Base-by-base conservation (phyloP, 1,139 yeast species). In the Pichia sp. region DNA sequence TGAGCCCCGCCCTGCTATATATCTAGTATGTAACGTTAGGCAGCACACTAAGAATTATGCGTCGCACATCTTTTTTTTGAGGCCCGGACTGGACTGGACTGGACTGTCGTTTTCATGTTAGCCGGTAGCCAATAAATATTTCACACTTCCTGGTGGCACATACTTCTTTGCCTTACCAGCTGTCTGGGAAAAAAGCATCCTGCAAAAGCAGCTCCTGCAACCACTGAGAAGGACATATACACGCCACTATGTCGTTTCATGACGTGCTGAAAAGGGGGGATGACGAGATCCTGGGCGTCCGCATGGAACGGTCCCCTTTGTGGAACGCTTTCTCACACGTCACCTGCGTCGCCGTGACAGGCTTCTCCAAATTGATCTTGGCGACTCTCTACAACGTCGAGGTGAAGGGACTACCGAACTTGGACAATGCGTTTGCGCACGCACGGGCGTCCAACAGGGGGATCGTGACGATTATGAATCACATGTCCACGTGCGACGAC, bases 401-500 rank as follows among this genome's bases (percentile, higher is more conserved):
- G 51, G 73, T 89, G 16, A 77, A 78, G 60, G 80, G 87, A 55
- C 69, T 85, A 24, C 87, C 86, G 20, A 80, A 79, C 60, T 72
- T 91, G 27, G 87, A 84, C 58, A 71, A 67, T 31, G 95, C 95
- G 0, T 68, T 87, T 50, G 75, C 75, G 27, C 78, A 77, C 59
- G 85, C 95, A 1, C 72, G 85, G 54, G 61, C 65, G 1, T 95
- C 90, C 64, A 81, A 87, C 59, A 73, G 97, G 50, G 85, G 95
- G 0, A 69, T 92, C 4, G 64, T 92, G 56, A 90, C 98, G 0
- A 81, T 92, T n/a, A 90, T 92, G 96, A 93, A 93, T 68, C 99
- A 93, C 66, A 88, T 91, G 86, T 87, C 96, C 1, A 90, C 88
- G 6, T 86, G 91, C 30, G 99, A 93, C 67, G 99, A 93, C 65